These are phyloP conservation scores for Sporothrix luriei DNA, from an alignment of 2,329 filamentous ascomycete species.

Conservation along the genomic window DNA sequence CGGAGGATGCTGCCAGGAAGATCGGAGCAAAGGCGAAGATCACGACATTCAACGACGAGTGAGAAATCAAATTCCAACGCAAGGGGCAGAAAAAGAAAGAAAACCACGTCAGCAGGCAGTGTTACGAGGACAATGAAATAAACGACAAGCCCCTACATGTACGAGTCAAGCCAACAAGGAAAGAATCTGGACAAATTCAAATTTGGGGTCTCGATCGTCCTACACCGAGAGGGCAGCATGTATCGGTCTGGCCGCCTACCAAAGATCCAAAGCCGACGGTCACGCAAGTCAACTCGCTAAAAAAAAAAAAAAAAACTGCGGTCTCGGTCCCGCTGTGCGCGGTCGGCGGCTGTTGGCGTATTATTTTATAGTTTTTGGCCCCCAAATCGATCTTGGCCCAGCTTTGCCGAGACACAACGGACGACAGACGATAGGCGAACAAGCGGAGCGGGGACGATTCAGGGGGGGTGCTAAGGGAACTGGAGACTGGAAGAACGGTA, in stretches of 20 bases:
- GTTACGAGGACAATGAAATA: not conserved
- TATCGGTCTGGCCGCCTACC: no score
- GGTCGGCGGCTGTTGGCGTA: conserved; percentile 25
- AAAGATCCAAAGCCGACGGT: no score
- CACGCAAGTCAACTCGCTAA: not conserved
- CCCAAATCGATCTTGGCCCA: conserved; percentile 16
- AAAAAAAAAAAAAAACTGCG: conserved; percentile 2
- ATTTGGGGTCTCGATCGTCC: not conserved
- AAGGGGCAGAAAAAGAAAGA: conserved; percentile 4
- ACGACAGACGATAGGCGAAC: conserved; percentile 20
- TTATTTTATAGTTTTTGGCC: conserved; percentile 14
- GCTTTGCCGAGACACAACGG: conserved; percentile 12
- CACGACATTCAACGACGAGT: not conserved
- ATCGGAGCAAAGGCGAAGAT: conserved; percentile 9
- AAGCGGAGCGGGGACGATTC: not conserved
- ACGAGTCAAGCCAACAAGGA: not conserved
- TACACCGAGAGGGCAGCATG: not conserved
- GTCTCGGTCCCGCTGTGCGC: conserved; percentile 5
- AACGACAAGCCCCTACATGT: not conserved
- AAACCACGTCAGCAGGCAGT: not conserved
- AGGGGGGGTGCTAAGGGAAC: not conserved
- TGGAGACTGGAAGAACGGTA: not conserved
- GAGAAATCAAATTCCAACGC: conserved; percentile 7
- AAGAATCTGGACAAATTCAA: not conserved
- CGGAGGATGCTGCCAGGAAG: not conserved